These are phyloP conservation scores for Cornus florida DNA, from an alignment of 148 eudicot species.

Conservation along the genomic window DNA sequence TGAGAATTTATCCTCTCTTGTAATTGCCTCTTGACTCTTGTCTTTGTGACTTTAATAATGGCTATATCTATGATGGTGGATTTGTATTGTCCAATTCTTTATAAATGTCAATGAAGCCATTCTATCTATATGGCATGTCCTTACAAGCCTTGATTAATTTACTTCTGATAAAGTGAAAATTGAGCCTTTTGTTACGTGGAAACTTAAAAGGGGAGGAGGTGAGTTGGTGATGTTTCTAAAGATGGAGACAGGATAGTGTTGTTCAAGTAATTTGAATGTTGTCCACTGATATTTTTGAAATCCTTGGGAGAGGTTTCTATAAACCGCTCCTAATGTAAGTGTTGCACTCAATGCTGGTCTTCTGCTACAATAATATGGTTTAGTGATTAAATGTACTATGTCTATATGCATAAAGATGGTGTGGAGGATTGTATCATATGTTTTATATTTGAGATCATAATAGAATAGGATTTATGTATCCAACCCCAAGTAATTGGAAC, in stretches of 20 bases:
- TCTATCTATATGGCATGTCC: neutral
- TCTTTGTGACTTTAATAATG: neutral
- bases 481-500: no score
- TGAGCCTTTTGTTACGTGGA: neutral
- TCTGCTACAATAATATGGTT: no score
- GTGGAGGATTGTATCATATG: no score
- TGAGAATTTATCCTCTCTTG: slow-evolving; percentile 6
- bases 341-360: no score
- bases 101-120: neutral
- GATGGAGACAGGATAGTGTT: neutral
- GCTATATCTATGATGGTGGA: neutral
- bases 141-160: neutral
- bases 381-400: no score
- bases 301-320: no score
- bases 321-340: no score
- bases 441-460: no score
- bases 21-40: neutral
- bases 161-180: neutral
- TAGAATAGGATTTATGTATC: no score
- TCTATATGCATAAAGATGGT: no score
- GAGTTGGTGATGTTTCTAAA: neutral
- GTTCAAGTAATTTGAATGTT: neutral
- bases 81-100: neutral
- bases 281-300: no score
- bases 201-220: neutral